Evolutionary conservation across 2,329 filamentous ascomycete species (phyloP).

Genomic region (Coleophoma eucalyptorum): DNA sequence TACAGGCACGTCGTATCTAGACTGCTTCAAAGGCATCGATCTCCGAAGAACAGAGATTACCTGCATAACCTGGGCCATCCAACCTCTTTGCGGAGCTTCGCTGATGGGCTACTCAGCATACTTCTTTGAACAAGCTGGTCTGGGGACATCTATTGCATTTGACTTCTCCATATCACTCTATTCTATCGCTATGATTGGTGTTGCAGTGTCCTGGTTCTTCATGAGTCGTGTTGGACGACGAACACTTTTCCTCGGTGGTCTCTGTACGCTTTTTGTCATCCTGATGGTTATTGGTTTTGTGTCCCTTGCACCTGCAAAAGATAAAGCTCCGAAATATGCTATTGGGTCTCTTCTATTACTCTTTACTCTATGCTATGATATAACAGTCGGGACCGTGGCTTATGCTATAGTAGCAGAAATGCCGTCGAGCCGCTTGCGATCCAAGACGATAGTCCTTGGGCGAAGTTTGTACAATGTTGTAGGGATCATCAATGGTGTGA

Average conservation of each 20-base stretch:
- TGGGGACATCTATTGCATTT: conserved; percentile 43
- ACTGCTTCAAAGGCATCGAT: conserved; percentile 42
- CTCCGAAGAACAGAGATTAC: conserved; percentile 45
- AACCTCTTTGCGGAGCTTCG: conserved; percentile 60
- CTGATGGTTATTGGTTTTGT: conserved; percentile 68
- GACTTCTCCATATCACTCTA: conserved; percentile 42
- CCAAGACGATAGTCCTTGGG: conserved; percentile 85
- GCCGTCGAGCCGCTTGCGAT: conserved; percentile 74
- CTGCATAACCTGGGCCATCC: conserved; percentile 55
- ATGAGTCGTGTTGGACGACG: conserved; percentile 71
- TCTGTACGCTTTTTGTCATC: conserved; percentile 70
- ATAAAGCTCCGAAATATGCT: conserved; percentile 38
- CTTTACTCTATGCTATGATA: conserved; percentile 78
- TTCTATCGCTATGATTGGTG: conserved; percentile 44
- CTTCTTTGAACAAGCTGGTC: conserved; percentile 51
- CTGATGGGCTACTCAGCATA: conserved; percentile 62
- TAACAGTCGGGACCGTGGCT: conserved; percentile 81
- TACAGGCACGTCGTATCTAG: conserved; percentile 37
- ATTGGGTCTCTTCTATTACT: conserved; percentile 64
- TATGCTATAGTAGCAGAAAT: conserved; percentile 84
- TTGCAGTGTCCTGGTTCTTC: conserved; percentile 44
- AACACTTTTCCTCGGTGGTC: conserved; percentile 70
- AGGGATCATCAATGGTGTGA: conserved; percentile 72
- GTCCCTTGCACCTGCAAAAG: conserved; percentile 8
- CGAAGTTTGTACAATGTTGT: conserved; percentile 69